Base-by-base conservation (phyloP, 352 stramenopile genomes). In the Phytophthora kernoviae region DNA sequence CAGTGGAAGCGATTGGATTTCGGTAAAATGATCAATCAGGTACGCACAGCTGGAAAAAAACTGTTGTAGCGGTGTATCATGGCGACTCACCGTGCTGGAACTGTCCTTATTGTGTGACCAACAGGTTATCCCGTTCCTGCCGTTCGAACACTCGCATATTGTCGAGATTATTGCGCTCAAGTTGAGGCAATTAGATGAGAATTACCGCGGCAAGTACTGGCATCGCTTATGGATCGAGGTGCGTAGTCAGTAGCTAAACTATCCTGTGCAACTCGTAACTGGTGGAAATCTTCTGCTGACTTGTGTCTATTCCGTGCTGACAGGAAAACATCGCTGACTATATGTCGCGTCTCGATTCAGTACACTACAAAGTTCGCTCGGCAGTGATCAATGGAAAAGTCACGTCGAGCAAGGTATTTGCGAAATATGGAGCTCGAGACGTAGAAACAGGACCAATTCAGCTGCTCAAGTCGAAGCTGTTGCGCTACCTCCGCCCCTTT, bases 1-100 rank as follows among this genome's bases (percentile, higher is more conserved):
- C 87, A 97, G 53, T 97, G 89, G 89, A 85, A 90, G 48, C 72
- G 88, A 7, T 69, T 97, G n/a, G 79, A 91, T 22, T 96, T 96
- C 72, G 87, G 84, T 21, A 96, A 96, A 60, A 90, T 96, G 75
- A 88, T 97, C 37, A 76, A 94, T 57, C 77, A 90, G 70, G 84
- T 91, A 53, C 20, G 62, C 24, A 14, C 1, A 8, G 21, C 15
- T 40, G 42, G 9, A 5, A 44, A 48, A 32, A 12, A n/a, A n/a
- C n/a, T n/a, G 12, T 5, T 7, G 26, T 58, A 30, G 22, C 10
- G 24, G 24, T 6, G 24, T 30, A 30, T 7, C 24, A 30, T n/a
- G n/a, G n/a, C n/a, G n/a, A n/a, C n/a, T n/a, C n/a, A n/a, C n/a
- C n/a, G n/a, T 53, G 22, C 0, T 5, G 10, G 24, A 33, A 22